Conservation (phyloP, 192 early-diverging fungal species). For the Coemansia biformis region DNA sequence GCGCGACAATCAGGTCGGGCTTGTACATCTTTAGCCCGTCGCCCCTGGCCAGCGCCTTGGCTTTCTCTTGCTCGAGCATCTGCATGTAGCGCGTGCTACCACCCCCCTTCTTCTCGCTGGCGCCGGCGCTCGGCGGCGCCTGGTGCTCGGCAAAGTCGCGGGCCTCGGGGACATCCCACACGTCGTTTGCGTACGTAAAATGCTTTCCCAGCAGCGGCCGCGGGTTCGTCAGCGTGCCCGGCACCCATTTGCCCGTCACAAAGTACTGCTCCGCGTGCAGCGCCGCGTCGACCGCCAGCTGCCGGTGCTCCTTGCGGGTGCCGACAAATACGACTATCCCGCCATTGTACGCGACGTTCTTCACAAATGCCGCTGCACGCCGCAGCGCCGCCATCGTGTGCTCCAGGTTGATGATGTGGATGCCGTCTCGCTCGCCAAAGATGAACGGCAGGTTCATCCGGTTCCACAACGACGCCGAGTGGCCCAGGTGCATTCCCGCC, state of each 20-base stretch:
- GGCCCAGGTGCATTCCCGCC: conserved; percentile 86
- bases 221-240: too few species aligned
- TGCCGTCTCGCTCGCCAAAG: conserved; percentile 79
- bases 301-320: conserved; percentile 59
- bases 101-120: too few species aligned
- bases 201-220: too few species aligned
- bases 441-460: conserved; percentile 79
- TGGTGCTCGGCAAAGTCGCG: too few species aligned
- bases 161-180: too few species aligned
- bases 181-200: too few species aligned
- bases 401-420: conserved; percentile 92
- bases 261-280: conserved; percentile 69
- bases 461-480: conserved; percentile 70
- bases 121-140: too few species aligned
- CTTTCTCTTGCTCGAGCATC: too few species aligned
- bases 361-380: conserved; percentile 68
- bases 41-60: too few species aligned
- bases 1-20: too few species aligned
- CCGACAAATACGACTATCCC: conserved; percentile 86
- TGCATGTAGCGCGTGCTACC: too few species aligned
- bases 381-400: conserved; percentile 79
- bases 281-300: conserved; percentile 77
- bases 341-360: conserved; percentile 65
- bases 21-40: too few species aligned
- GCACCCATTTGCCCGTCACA: conserved; percentile 69